These are phyloP conservation scores for Ogataea corticis DNA, from an alignment of 805 yeast genomes.

Conservation along the genomic window DNA sequence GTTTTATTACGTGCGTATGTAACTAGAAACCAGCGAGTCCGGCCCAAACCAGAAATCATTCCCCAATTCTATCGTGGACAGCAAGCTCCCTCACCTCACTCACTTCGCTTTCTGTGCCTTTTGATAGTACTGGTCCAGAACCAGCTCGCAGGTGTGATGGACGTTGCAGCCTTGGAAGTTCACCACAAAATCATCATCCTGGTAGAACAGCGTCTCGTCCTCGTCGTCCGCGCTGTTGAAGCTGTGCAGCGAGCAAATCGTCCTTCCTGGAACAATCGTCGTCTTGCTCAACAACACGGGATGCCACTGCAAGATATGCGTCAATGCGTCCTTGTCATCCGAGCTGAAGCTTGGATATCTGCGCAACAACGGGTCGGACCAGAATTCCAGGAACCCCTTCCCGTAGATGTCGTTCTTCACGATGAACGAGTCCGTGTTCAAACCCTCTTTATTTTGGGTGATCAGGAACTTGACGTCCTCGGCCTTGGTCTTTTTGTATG, in stretches of 20 bases:
- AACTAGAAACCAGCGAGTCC: no score
- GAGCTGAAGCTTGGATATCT: conserved; percentile 61
- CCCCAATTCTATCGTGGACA: no score
- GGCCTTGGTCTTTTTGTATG: conserved; percentile 61
- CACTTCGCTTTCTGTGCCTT: conserved; percentile 16
- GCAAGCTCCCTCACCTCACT: no score
- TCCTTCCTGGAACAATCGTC: conserved; percentile 66
- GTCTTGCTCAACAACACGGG: conserved; percentile 74
- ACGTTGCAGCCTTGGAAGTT: conserved; percentile 57
- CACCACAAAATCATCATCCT: conserved; percentile 67
- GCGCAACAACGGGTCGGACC: conserved; percentile 74
- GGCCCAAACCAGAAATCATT: no score
- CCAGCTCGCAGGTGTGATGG: conserved; percentile 53
- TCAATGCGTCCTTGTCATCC: conserved; percentile 65
- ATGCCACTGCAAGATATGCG: conserved; percentile 96
- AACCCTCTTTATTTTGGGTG: conserved; percentile 65
- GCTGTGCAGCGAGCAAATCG: conserved; percentile 48
- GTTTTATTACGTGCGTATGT: background rate
- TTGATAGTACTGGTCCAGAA: conserved; percentile 41
- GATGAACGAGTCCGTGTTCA: conserved; percentile 73
- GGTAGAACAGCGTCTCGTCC: conserved; percentile 53
- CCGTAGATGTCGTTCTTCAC: conserved; percentile 65
- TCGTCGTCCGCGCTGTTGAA: conserved; percentile 34
- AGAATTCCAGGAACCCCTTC: conserved; percentile 70
- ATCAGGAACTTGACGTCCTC: conserved; percentile 58